A percentile compares a stretch with the other conserved stretches of the same genome.
Evolutionary conservation across 257 asterid species (phyloP).

Genomic region (Anisodus tanguticus): DNA sequence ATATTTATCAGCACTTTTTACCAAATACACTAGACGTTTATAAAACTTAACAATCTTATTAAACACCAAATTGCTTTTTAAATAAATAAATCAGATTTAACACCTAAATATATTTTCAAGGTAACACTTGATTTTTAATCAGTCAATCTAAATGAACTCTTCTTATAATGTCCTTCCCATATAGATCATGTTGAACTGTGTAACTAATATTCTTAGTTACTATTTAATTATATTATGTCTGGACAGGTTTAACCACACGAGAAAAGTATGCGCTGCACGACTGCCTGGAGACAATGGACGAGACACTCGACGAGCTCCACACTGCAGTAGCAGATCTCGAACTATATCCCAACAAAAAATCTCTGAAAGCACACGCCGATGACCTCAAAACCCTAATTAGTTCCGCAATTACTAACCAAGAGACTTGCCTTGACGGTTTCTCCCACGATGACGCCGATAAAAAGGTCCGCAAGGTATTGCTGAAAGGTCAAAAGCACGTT

Average conservation of each 20-base stretch:
- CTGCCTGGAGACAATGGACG: constrained; percentile 65
- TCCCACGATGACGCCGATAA: constrained; percentile 61
- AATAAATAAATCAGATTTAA: too few relatives aligned
- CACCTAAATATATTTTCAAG: too few relatives aligned
- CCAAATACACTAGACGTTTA: too few relatives aligned
- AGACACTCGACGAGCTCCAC: constrained; percentile 70
- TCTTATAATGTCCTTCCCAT: too few relatives aligned
- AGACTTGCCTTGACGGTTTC: constrained; percentile 85
- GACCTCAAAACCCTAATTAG: constrained; percentile 76
- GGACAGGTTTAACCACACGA: constrained; percentile 32
- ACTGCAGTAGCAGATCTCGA: constrained; percentile 53
- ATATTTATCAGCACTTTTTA: too few relatives aligned
- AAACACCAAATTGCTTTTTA: too few relatives aligned
- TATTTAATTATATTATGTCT: not conserved
- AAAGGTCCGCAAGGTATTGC: constrained; percentile 46
- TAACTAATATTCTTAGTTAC: too few relatives aligned
- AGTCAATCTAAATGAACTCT: too few relatives aligned
- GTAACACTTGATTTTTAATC: too few relatives aligned
- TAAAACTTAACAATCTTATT: too few relatives aligned
- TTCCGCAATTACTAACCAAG: constrained; percentile 79
- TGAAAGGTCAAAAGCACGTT: constrained; percentile 56
- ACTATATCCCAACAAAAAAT: constrained; percentile 58
- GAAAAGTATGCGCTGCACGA: constrained; percentile 70
- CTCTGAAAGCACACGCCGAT: constrained; percentile 63
- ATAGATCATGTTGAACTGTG: not conserved